These are phyloP conservation scores for Besnoitia besnoiti DNA, from an alignment of 169 alveolate genomes.

Conservation along the genomic window DNA sequence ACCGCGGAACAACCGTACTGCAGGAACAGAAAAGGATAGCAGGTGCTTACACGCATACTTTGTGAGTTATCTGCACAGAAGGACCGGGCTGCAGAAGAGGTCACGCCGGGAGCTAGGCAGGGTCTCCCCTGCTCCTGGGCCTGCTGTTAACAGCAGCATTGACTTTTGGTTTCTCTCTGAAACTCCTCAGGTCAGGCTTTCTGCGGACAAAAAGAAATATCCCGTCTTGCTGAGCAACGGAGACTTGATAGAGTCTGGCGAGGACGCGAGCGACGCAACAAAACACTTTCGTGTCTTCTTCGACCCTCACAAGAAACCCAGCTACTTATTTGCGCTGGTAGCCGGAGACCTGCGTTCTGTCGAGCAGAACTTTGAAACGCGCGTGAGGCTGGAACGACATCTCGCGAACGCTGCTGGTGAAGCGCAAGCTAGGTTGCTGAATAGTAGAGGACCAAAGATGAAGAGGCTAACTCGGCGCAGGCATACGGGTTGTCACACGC, in stretches of 20 bases:
- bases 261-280: constrained; percentile 37
- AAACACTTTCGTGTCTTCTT: constrained; percentile 68
- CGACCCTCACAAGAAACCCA: constrained; percentile 90
- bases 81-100: too few relatives aligned
- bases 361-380: background rate
- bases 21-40: too few relatives aligned
- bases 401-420: background rate
- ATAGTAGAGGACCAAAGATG: background rate
- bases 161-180: background rate
- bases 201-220: constrained; percentile 85
- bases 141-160: too few relatives aligned
- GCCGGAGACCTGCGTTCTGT: constrained; percentile 87
- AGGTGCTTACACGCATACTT: too few relatives aligned
- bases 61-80: too few relatives aligned
- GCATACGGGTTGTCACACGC: background rate
- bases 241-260: constrained; percentile 82
- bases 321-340: constrained; percentile 91
- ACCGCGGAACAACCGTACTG: too few relatives aligned
- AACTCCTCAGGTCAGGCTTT: constrained; percentile 76
- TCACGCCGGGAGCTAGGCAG: too few relatives aligned
- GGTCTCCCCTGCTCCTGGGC: too few relatives aligned
- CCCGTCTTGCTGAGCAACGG: constrained; percentile 90
- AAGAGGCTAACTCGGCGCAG: background rate
- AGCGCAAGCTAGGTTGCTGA: background rate
- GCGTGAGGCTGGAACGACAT: background rate